Base-by-base conservation (phyloP, 1,284 basidiomycete genomes). In the Fereydounia khargensis region DNA sequence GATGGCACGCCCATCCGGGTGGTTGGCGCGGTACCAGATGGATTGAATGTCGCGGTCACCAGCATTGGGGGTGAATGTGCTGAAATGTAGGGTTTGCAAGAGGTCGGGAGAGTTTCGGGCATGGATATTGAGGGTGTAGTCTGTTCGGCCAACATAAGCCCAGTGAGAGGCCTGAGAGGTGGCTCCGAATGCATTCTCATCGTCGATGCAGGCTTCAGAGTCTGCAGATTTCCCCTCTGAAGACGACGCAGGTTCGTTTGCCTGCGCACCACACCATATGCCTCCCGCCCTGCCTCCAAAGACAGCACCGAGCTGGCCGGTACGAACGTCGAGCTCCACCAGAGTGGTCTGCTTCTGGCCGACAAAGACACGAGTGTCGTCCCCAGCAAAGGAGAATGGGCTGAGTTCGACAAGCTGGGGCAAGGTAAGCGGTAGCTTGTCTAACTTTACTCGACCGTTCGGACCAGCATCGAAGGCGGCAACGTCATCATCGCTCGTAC, bases 351-450 rank as follows among this genome's bases (percentile, higher is more conserved):
- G 85, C 77, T 91, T 91, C 72, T 82, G 82, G 3, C 89, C 90
- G 1, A 90, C 84, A 73, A 92, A 92, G 13, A 89, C 80, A 32
- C 86, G 82, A 77, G 60, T 84, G 81, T 85, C 82, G 39, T 85
- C 84, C 10, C 82, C 83, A 13, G 83, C 78, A 49, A 89, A 87
- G 30, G 81, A 85, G 72, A 89, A 91, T 0, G 90, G 89, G 2
- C 88, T 89, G 76, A 89, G 80, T 55, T 90, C 86, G 52, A 92
- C 89, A 25, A 94, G 82, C 74, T 94, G 86, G 0, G 87, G 79
- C 82, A 94, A 85, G 22, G 87, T 84, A 54, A 91, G 83, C 0
- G 89, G 88, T 47, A 94, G 84, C 32, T 87, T 86, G 66, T 90
- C 35, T 88, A 74, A 54, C 18, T 63, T 55, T 0, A 68, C 64